phyloP scores from a whole-genome alignment of 371 early-diverging fungal species.

The Coemansia sp. region DNA sequence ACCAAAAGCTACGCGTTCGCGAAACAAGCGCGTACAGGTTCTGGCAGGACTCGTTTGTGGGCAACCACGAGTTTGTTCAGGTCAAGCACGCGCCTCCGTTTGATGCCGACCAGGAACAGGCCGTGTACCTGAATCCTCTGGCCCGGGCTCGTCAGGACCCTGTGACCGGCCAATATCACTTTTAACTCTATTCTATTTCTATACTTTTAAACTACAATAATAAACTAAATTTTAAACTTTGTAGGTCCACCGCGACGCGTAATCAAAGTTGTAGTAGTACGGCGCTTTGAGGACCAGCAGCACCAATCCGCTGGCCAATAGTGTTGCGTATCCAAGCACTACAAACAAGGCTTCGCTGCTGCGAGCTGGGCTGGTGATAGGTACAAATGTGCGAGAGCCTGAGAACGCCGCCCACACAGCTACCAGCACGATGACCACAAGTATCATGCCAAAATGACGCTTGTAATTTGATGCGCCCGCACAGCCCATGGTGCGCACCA shows the following conservation, averaged over 20 bases:
- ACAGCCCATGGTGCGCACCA: background rate
- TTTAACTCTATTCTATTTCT: conserved; percentile 7
- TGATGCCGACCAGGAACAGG: conserved; percentile 73
- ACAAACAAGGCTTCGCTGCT: conserved; percentile 22
- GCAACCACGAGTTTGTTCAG: conserved; percentile 76
- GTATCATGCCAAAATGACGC: conserved; percentile 7
- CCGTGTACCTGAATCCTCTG: conserved; percentile 84
- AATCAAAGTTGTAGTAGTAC: conserved; percentile 32
- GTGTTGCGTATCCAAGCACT: conserved; percentile 12
- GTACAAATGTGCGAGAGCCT: conserved; percentile 22
- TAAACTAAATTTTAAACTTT: background rate
- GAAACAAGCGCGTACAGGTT: conserved; percentile 84
- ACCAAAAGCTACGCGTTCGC: conserved; percentile 63
- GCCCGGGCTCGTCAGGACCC: conserved; percentile 81
- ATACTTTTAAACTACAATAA: background rate
- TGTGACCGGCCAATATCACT: conserved; percentile 54
- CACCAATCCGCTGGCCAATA: conserved; percentile 10
- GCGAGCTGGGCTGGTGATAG: conserved; percentile 21
- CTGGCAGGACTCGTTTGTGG: conserved; percentile 87
- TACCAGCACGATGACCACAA: conserved; percentile 1
- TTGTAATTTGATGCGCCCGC: conserved; percentile 2
- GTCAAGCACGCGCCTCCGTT: conserved; percentile 89
- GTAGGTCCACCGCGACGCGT: conserved; percentile 14
- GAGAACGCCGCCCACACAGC: conserved; percentile 25
- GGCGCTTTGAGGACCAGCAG: conserved; percentile 19